Percentiles rank a stretch among this genome's conserved stretches.
Evolutionary conservation across 768 basidiomycete genomes (phyloP).

Genomic region (Flagelloscypha sp.): DNA sequence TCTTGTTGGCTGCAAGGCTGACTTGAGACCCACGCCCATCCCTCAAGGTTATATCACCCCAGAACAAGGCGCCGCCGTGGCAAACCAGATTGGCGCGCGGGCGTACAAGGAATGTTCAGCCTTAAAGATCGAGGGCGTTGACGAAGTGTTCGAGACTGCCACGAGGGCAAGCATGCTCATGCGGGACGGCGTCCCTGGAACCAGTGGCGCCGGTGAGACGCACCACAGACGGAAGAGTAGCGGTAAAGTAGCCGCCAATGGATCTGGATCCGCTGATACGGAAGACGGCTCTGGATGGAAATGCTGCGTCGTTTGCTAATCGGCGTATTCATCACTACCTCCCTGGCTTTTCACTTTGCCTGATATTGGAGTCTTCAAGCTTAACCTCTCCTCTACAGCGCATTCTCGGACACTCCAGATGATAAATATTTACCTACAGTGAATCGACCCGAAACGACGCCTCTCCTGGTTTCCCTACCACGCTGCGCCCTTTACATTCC

Average conservation of each 20-base stretch:
- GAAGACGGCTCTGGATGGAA: conserved; percentile 37
- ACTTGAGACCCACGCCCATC: conserved; percentile 62
- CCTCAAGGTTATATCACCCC: conserved; percentile 51
- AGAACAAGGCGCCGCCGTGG: conserved; percentile 75
- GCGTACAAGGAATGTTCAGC: conserved; percentile 95
- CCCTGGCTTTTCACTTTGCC: no score
- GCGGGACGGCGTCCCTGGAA: conserved; percentile 65
- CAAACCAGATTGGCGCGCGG: conserved; percentile 78
- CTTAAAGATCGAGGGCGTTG: conserved; percentile 84
- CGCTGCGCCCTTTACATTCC: no score
- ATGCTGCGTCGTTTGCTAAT: conserved; percentile 68
- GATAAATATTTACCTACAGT: no score
- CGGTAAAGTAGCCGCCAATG: conserved; percentile 31
- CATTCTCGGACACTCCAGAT: no score
- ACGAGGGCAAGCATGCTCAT: conserved; percentile 96
- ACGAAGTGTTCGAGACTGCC: conserved; percentile 96
- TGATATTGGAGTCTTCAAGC: no score
- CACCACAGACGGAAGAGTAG: conserved; percentile 51
- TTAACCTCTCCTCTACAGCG: no score
- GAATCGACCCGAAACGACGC: no score
- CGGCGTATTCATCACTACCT: conserved; percentile 18
- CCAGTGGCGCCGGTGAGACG: conserved; percentile 30
- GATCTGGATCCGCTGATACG: conserved; percentile 19
- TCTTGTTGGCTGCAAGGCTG: conserved; percentile 93
- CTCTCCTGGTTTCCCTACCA: no score